Base-by-base conservation (phyloP, 2,329 filamentous ascomycete species). In the Epichloe uncinata region DNA sequence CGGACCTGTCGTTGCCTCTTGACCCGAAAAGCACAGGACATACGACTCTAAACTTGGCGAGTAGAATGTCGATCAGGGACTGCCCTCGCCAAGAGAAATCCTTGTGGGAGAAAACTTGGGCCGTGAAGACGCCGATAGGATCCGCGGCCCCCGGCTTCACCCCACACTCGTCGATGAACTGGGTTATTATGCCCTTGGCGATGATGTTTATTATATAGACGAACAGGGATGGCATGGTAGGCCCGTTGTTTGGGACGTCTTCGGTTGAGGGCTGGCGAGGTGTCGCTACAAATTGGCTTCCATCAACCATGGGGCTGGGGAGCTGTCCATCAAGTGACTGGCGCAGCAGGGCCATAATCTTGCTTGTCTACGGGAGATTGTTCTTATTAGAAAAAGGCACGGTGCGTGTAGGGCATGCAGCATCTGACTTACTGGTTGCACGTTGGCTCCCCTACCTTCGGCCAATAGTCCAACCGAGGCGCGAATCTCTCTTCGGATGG, bases 1-100 rank as follows among this genome's bases (percentile, higher is more conserved):
- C 75, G 0, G 82, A 94, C 53, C 75, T 81, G 63, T 95, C 87
- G 54, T 73, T 81, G 22, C 87, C 90, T 42, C 79, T 76, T 55
- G 90, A 79, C 16, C 91, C 91, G 63, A 94, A 97, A 0, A 98
- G 72, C 1, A 89, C 82, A 0, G 93, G 91, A 59, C 88, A 95
- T 3, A 79, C 74, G 15, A 85, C 73, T 52, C 89, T 81, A 60
- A 87, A 85, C 65, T 97, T 96, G 49, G 90, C 73, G 59, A 95
- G 83, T 33, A 97, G 73, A 52, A 97, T 86, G 61, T 94, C 87
- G 48, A 88, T 82, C 51, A 95, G 72, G 1, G 82, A 76, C 45
- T 76, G 67, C 8, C 80, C 83, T 47, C 82, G 76, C 74, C 81
- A 85, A 49, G 77, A 71, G 60, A 87, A 85, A 15, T 79, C 73